Conservation (phyloP, 169 alveolate genomes). For the Plasmodium cynomolgi region DNA sequence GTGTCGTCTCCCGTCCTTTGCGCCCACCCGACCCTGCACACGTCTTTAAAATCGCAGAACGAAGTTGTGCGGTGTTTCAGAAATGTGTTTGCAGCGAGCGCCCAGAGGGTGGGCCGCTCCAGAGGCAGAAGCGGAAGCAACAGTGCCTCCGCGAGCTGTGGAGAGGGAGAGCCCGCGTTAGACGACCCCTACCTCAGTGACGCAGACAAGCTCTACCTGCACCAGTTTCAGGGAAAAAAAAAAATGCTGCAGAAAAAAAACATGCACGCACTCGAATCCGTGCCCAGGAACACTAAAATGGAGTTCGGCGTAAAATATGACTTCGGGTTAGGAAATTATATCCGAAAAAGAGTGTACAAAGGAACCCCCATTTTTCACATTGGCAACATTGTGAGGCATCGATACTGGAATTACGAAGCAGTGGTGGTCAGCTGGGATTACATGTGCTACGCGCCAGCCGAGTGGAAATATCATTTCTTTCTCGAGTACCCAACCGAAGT, state of each 20-base stretch:
- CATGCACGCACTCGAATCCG: conserved; percentile 20
- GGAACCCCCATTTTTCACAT: conserved; percentile 56
- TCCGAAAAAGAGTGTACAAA: conserved; percentile 69
- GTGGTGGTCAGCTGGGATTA: conserved; percentile 74
- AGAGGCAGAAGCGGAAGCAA: neutral
- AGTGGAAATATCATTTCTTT: conserved; percentile 56
- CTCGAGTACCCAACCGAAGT: conserved; percentile 50
- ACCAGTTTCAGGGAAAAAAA: conserved; percentile 20
- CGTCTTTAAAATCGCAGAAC: conserved; percentile 21
- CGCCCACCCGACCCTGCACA: conserved; percentile 71
- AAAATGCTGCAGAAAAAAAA: conserved; percentile 37
- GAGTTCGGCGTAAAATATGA: conserved; percentile 55
- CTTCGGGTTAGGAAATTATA: conserved; percentile 72
- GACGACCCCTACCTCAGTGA: conserved; percentile 43
- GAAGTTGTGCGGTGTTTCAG: conserved; percentile 52
- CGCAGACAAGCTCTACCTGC: conserved; percentile 15
- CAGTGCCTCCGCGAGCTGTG: neutral
- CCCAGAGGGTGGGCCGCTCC: neutral
- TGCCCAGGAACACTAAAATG: conserved; percentile 47
- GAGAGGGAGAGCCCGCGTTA: neutral
- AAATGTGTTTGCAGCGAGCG: conserved; percentile 67
- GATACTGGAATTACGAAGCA: conserved; percentile 72
- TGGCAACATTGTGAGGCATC: conserved; percentile 73
- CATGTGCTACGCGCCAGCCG: conserved; percentile 56
- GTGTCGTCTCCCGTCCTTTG: conserved; percentile 59